Base-by-base conservation (phyloP, 2,329 filamentous ascomycete genomes). In the Berkeleyomyces basicola region DNA sequence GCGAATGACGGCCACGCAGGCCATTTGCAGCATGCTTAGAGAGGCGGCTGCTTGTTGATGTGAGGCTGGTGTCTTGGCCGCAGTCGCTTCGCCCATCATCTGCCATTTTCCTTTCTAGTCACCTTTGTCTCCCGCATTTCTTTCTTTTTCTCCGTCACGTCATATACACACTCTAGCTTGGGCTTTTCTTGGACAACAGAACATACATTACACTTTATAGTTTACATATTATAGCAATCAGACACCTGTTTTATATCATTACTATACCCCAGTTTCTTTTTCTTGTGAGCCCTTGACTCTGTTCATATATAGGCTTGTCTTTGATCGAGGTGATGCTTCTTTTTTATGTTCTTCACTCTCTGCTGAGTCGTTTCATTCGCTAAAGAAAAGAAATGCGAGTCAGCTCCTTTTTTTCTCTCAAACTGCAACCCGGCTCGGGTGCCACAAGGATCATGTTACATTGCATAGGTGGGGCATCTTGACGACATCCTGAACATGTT, bases 11-110 rank as follows among this genome's bases (percentile, higher is more conserved):
- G 42, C 58, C 58, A 42, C 16, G 33, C 42, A 7, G 42, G 23
- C 14, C 58, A 59, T 36, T 10, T 46, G 5, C 58, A 59, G 58
- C 58, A 59, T 9, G 58, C 58, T 46, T 59, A 59, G 58, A 43
- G 11, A 33, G 4, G 58, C 31, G 31, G n/a, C 4, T 47, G 58
- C 39, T 36, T 36, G 42, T 33, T n/a, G 11, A 47, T 47, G 43
- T 47, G 40, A 7, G 11, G 23, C 14, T 4, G 9, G 11, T 40
- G 16, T 40, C 39, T 57, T 57, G 23, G 23, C 23, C 23, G 23
- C 23, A 23, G 23, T 23, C 23, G 23, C 23, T 23, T 23, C 23
- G 23, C 2, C 23, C 23, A 23, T 57, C 4, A 16, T 37, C 16
- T 57, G 11, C 42, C 44, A 1, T 58, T 16, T 33, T n/a, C 36